These are phyloP conservation scores for Quercus phellos DNA, from an alignment of 331 rosid species.

Conservation along the genomic window DNA sequence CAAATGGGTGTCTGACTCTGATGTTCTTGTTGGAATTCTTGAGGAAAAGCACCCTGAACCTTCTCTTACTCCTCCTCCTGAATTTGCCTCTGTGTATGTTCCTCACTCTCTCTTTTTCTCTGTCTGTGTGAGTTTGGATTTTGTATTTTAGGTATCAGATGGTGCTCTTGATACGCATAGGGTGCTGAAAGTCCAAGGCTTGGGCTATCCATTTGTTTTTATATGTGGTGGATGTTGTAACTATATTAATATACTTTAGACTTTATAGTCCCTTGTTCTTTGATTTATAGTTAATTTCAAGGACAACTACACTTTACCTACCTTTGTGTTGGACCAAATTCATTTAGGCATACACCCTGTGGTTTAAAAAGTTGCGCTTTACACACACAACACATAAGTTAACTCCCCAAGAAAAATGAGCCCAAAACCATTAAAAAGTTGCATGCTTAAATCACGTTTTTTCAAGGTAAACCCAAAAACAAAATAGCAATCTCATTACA, in stretches of 20 bases:
- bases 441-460: too few relatives aligned
- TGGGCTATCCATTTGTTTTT: background rate
- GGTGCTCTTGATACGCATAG: background rate
- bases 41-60: slow-evolving; percentile 75
- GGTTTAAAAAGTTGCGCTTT: too few relatives aligned
- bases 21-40: slow-evolving; percentile 62
- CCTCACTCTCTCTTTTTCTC: background rate
- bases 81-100: slow-evolving; percentile 66
- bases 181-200: too few relatives aligned
- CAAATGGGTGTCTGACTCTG: slow-evolving; percentile 88
- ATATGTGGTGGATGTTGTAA: background rate
- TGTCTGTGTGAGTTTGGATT: background rate
- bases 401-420: too few relatives aligned
- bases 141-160: background rate
- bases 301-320: too few relatives aligned
- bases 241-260: background rate
- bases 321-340: too few relatives aligned
- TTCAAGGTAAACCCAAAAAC: too few relatives aligned
- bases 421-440: too few relatives aligned
- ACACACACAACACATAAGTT: too few relatives aligned
- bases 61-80: slow-evolving; percentile 51
- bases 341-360: too few relatives aligned
- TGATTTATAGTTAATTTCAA: background rate
- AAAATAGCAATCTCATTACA: too few relatives aligned
- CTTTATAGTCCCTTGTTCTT: background rate